Evolutionary conservation across 2,329 filamentous ascomycete species (phyloP).

Genomic region (Talaromyces sp.): DNA sequence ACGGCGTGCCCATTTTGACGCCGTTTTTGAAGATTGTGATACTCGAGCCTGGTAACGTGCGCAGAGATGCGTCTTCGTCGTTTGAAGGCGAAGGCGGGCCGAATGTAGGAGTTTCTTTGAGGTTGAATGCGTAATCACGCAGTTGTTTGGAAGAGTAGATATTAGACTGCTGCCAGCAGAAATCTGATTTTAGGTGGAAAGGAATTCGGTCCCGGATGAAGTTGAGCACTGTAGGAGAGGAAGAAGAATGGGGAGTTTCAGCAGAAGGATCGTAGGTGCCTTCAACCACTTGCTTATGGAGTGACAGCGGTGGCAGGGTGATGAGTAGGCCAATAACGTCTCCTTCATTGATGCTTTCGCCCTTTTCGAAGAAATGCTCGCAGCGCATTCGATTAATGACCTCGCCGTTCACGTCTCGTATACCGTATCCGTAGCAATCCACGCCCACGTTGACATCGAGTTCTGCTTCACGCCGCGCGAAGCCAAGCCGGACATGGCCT

Average conservation of each 20-base stretch:
- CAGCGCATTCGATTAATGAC: constrained; percentile 90
- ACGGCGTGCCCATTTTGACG: constrained; percentile 75
- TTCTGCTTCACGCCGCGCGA: constrained; percentile 42
- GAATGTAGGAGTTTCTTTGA: constrained; percentile 41
- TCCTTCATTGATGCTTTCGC: constrained; percentile 76
- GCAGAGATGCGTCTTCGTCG: constrained; percentile 70
- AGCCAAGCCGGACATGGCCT: constrained; percentile 46
- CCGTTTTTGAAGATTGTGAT: constrained; percentile 95
- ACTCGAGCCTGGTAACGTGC: constrained; percentile 77
- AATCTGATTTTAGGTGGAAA: constrained; percentile 87
- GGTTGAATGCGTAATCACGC: constrained; percentile 58
- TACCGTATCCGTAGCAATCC: constrained; percentile 92
- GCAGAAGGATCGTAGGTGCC: constrained; percentile 84
- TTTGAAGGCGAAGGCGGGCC: constrained; percentile 51
- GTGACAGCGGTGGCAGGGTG: constrained; percentile 73
- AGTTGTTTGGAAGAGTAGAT: constrained; percentile 76
- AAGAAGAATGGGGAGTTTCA: constrained; percentile 46
- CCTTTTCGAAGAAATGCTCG: constrained; percentile 78
- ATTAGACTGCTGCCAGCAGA: constrained; percentile 72
- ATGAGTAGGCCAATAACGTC: constrained; percentile 95
- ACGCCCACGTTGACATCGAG: constrained; percentile 63
- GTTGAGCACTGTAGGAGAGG: constrained; percentile 58
- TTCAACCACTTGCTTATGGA: constrained; percentile 84
- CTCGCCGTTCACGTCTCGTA: constrained; percentile 84
- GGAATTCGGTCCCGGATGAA: constrained; percentile 93